Evolutionary conservation across 352 stramenopile genomes (phyloP), one percentile per base, ranked within the genome.

Genomic region (Phytopythium kandeliae): DNA sequence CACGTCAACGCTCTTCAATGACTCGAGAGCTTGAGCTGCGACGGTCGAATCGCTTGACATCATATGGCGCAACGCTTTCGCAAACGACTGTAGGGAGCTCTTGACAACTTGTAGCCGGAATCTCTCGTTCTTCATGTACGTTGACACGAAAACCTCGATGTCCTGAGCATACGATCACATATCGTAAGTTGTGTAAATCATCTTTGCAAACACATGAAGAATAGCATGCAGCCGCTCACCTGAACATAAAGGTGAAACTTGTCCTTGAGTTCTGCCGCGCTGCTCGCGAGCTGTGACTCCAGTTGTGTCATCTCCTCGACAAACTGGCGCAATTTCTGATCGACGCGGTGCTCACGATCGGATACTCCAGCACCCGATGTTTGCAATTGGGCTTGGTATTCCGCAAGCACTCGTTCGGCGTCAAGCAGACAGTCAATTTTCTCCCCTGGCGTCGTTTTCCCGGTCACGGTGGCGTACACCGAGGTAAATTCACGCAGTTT

Each of bases 91-190:
- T 17, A 93, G 56, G 1, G 78, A 89, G 48, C 83, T 89, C 40
- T 93, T 93, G 34, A 78, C 63, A 48, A 91, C 82, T 59, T 93
- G 79, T 11, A 93, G 65, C 2, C 79, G 76, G 41, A 88, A 89
- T 48, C 90, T 91, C 49, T 93, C 82, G 51, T 93, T 93, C 60
- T 91, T 91, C 78, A 89, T 89, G 48, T 74, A 89, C 6, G 69
- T 67, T 3, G 79, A 91, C 24, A 91, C 75, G 48, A 85, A 74
- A 8, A 85, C 63, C 30, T 89, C 75, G 35, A 91, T 70, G 49
- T 93, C 78, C 82, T 93, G n/a, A n/a, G n/a, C n/a, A n/a, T n/a
- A n/a, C n/a, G n/a, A n/a, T n/a, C n/a, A n/a, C n/a, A n/a, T n/a
- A n/a, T n/a, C n/a, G n/a, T n/a, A n/a, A n/a, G n/a, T n/a, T n/a